These are phyloP conservation scores for Globisporangium okanoganense DNA, from an alignment of 352 stramenopile genomes.

Conservation along the genomic window DNA sequence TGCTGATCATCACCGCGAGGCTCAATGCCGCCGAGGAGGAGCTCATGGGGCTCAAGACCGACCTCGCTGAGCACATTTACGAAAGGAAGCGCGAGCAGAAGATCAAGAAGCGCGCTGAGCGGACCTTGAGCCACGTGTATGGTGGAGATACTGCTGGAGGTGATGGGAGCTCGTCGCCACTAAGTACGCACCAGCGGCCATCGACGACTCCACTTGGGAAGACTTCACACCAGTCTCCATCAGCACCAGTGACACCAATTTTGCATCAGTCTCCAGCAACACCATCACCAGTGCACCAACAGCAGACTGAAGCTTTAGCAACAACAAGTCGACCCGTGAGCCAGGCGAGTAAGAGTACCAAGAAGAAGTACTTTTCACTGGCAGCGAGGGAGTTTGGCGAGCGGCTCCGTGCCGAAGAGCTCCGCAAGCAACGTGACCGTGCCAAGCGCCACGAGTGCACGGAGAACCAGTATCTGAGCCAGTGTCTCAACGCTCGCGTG, in stretches of 20 bases:
- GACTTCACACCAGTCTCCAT: neutral
- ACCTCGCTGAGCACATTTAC: conserved; percentile 64
- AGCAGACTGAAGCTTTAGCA: neutral
- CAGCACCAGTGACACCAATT: neutral
- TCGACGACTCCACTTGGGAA: neutral
- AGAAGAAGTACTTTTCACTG: conserved; percentile 49
- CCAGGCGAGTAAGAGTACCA: conserved; percentile 6
- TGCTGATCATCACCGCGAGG: conserved; percentile 38
- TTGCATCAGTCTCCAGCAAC: neutral
- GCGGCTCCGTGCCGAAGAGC: conserved; percentile 29
- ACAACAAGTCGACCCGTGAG: neutral
- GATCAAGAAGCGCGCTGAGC: conserved; percentile 29
- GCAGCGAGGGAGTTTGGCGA: conserved; percentile 51
- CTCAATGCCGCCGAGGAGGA: conserved; percentile 45
- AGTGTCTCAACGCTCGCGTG: conserved; percentile 31
- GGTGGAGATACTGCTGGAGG: neutral
- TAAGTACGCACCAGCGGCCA: neutral
- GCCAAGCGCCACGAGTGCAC: conserved; percentile 25
- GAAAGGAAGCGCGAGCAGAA: conserved; percentile 50
- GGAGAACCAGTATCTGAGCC: conserved; percentile 46
- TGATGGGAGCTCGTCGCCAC: conserved; percentile 3
- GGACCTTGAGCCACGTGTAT: conserved; percentile 11
- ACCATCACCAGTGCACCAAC: neutral
- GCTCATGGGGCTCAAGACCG: conserved; percentile 51
- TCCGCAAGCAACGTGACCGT: conserved; percentile 30